Evolutionary conservation across 2,329 filamentous ascomycete genomes (phyloP), one percentile per base, ranked within the genome.

Genomic region (Fusarium domesticum): DNA sequence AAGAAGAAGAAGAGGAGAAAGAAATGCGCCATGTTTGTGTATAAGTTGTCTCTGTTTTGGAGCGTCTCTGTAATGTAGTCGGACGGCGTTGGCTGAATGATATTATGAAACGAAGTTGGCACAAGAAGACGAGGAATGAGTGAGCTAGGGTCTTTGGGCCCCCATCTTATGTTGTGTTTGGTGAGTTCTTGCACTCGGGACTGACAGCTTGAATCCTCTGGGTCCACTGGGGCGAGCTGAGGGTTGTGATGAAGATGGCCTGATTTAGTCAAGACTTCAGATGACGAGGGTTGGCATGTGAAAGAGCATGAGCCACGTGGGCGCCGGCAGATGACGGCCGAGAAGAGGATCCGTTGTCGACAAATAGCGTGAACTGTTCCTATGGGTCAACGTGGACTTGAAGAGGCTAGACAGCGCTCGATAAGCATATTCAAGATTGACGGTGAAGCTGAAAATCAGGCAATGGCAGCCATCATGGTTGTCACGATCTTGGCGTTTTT

Each of bases 71-170:
- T 57, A 56, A 39, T 54, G 46, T 59, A 59, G 37, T 51, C 46
- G 46, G 46, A 47, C 35, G 56, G 57, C 56, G 57, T 59, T 59
- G 50, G 54, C 54, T 59, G 42, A 37, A 54, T 56, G 46, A 50
- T 54, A 48, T 54, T 49, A 54, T 37, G 18, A 50, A 41, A 42
- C 42, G 55, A 49, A 52, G 37, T 45, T 55, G 48, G 42, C 39
- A 39, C 46, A 46, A 34, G 42, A 37, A 46, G 45, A 39, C 40
- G 36, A 41, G 44, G 45, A n/a, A n/a, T n/a, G n/a, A n/a, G n/a
- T n/a, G n/a, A n/a, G n/a, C n/a, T n/a, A n/a, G n/a, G n/a, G n/a
- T n/a, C n/a, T 49, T 37, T 44, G 34, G 32, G 37, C 36, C 40
- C 37, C 44, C 47, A 48, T 43, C 23, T 42, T 43, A 43, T 50